Base-by-base conservation (phyloP, 1,284 basidiomycete genomes). In the Cryptococcus sp. region DNA sequence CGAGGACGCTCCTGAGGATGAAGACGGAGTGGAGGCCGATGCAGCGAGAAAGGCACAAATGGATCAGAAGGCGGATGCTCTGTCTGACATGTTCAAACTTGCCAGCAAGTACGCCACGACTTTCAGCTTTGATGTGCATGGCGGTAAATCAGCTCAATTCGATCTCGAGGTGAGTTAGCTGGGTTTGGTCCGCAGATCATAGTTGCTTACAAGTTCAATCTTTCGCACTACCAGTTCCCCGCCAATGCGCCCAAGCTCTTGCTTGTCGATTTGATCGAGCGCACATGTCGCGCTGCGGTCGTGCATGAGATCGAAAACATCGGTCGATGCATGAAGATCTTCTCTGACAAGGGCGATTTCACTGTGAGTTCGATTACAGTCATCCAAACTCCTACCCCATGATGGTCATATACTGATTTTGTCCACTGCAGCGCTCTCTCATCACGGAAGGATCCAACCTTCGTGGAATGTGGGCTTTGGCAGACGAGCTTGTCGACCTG, bases 261-360 rank as follows among this genome's bases (percentile, higher is more conserved):
- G 34, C 84, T 98, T 38, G 91, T 96, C 52, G 93, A 93, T 54
- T 85, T 97, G 61, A 84, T 96, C 55, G 93, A 97, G 77, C 83
- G 87, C 57, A 86, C 87, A 17, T 96, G 93, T 77, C 82, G 86
- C 55, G 85, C 86, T 55, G 88, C 91, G 2, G 82, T 97, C 62
- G 82, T 98, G 57, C 89, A 92, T 59, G 89, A 96, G 76, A 91
- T 97, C 57, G 84, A 87, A 8, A 86, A 87, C 23, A 94, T 98
- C 70, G 84, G 84, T 3, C 87, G 93, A 55, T 77, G 74, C 54
- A 75, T 76, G 73, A 77, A 80, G 67, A 70, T 78, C 23, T 79
- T 73, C 58, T 72, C 74, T 58, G 72, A 78, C 63, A 77, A 79
- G 68, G 79, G 75, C 38, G 68, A 75, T 26, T 77, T 75, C 44